These are phyloP conservation scores for Aspergillus nanangensis DNA, from an alignment of 495 filamentous ascomycete genomes.

Conservation along the genomic window DNA sequence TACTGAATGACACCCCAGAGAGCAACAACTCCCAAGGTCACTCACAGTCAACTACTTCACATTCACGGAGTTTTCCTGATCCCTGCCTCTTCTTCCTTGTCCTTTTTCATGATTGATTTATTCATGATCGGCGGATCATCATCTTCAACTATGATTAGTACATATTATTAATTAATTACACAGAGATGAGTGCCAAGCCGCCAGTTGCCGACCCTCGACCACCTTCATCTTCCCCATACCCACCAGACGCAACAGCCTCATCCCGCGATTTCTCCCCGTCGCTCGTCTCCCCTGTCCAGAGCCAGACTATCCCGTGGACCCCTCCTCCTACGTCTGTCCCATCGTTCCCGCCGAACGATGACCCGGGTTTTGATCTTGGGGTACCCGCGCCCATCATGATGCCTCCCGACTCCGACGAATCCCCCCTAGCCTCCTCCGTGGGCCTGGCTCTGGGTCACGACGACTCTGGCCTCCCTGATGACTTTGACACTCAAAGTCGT, in stretches of 20 bases:
- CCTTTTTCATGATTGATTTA: no score
- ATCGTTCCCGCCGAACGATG: conserved; percentile 31
- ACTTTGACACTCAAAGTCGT: conserved; percentile 41
- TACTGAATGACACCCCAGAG: conserved; percentile 4
- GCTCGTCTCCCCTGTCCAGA: conserved; percentile 4
- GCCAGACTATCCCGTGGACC: conserved; percentile 1
- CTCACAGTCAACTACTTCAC: no score
- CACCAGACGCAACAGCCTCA: conserved; percentile 14
- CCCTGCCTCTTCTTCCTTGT: no score
- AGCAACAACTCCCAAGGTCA: neutral
- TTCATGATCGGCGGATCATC: no score
- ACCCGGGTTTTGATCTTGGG: conserved; percentile 32
- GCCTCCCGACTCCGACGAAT: conserved; percentile 35
- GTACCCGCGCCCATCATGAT: conserved; percentile 44
- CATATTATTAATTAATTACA: no score
- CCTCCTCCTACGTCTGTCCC: conserved; percentile 6
- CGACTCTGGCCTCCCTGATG: conserved; percentile 28
- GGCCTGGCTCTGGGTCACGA: conserved; percentile 24
- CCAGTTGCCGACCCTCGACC: conserved; percentile 23
- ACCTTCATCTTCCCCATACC: conserved; percentile 37
- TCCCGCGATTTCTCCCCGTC: conserved; percentile 12
- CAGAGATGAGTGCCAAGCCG: conserved; percentile 26
- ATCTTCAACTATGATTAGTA: no score
- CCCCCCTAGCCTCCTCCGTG: conserved; percentile 30
- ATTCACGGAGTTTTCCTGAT: no score